Conservation (phyloP, 768 basidiomycete species). For the Termitomyces titanicus region DNA sequence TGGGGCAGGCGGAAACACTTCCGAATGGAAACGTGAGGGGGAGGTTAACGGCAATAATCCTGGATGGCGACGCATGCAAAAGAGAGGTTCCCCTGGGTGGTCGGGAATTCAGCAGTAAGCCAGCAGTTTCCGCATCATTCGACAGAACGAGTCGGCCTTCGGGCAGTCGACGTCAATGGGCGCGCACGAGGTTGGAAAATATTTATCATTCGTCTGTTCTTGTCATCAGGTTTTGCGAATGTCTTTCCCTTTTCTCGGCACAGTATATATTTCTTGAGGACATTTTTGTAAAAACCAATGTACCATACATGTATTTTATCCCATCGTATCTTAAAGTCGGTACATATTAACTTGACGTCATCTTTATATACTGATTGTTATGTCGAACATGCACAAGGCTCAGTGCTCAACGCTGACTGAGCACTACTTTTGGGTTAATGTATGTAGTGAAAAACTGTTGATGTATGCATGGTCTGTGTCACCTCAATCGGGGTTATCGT, state of each 20-base stretch:
- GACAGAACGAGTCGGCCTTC: constrained; percentile 2
- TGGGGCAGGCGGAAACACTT: constrained; percentile 3
- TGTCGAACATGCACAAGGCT: too few relatives aligned
- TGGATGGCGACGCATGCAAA: constrained; percentile 3
- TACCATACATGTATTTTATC: constrained; percentile 2
- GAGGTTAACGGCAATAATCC: constrained; percentile 3
- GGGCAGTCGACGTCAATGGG: not conserved
- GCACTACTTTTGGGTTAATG: too few relatives aligned
- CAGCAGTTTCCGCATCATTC: not conserved
- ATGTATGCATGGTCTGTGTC: too few relatives aligned
- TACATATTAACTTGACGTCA: too few relatives aligned
- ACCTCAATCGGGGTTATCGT: too few relatives aligned
- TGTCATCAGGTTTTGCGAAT: not conserved
- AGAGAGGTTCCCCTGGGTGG: constrained; percentile 1
- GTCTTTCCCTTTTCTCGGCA: not conserved
- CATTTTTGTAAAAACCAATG: constrained; percentile 3
- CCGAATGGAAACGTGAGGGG: constrained; percentile 9
- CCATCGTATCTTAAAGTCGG: constrained; percentile 4
- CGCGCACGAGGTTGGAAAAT: not conserved
- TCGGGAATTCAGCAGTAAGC: constrained; percentile 2
- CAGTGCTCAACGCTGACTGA: too few relatives aligned
- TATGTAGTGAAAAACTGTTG: too few relatives aligned
- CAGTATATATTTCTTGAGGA: not conserved
- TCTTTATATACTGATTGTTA: too few relatives aligned
- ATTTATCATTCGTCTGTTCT: not conserved